Evolutionary conservation across 768 basidiomycete genomes (phyloP), one percentile per base, ranked within the genome.

Genomic region (Gymnopilus dilepis): DNA sequence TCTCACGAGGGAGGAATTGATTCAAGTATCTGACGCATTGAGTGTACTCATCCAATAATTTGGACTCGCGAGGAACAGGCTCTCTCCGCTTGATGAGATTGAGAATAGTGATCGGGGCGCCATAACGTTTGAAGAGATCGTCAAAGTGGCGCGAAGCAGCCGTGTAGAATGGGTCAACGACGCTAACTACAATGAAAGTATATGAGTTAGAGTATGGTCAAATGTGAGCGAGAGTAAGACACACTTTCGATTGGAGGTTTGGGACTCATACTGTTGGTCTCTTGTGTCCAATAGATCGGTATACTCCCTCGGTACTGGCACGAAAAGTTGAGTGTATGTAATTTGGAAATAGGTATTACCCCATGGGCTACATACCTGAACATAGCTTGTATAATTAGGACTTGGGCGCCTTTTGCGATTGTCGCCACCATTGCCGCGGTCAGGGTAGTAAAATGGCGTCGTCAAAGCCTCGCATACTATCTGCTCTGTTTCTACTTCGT

Each of bases 401-500:
- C 86, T 92, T 0, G 89, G 88, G 2, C 84, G 78, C 24, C 90
- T 79, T 33, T 77, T 74, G 12, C 73, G 76, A 38, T 66, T 73
- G 7, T 67, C 73, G 19, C 70, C 69, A 2, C 66, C 56, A 7
- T 70, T 65, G 13, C 77, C 77, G 40, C 78, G 74, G 11, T 80
- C 76, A 8, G 92, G 92, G 65, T 83, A 90, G 71, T 95, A 94
- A 72, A 97, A 96, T 0, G 95, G 87, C 0, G 95, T 96, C 0
- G 92, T 96, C 5, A 93, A 72, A 0, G 92, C 91, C 70, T 97
- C 95, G 7, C 90, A 91, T 0, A 97, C 94, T 53, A 99, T 97
- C 70, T 99, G 97, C 72, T 99, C 97, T 0, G 95, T 97, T 76
- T 99, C 97, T 1, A 99, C 97, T 74, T 99, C 97, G 70, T 99